These are phyloP conservation scores for Aspergillus sp. DNA, from an alignment of 2,329 filamentous ascomycete species.

Conservation along the genomic window DNA sequence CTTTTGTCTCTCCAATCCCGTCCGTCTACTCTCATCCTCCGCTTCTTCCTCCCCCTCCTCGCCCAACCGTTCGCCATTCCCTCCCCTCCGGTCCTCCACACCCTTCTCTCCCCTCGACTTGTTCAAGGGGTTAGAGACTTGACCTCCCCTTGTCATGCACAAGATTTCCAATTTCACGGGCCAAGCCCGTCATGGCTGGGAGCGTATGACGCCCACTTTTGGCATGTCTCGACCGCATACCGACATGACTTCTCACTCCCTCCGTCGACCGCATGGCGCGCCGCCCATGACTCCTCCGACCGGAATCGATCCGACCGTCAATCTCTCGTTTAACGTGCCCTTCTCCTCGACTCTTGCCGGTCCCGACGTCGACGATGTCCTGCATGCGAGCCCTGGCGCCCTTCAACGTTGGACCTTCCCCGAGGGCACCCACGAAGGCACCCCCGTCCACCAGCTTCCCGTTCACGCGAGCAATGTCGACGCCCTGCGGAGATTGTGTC, in stretches of 20 bases:
- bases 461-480: slow-evolving; percentile 86
- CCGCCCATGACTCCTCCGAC: slow-evolving; percentile 65
- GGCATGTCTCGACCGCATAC: slow-evolving; percentile 62
- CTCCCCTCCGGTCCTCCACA: slow-evolving; percentile 21
- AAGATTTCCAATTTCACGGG: slow-evolving; percentile 70
- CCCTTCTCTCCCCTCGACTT: slow-evolving; percentile 36
- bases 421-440: slow-evolving; percentile 79
- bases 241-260: slow-evolving; percentile 56
- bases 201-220: slow-evolving; percentile 67
- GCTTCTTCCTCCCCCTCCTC: slow-evolving; percentile 21
- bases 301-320: slow-evolving; percentile 74
- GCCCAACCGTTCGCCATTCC: slow-evolving; percentile 22
- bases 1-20: slow-evolving; percentile 14
- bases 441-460: slow-evolving; percentile 85
- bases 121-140: slow-evolving; percentile 40
- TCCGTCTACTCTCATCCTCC: slow-evolving; percentile 19
- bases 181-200: slow-evolving; percentile 67
- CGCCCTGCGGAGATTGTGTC: slow-evolving; percentile 75
- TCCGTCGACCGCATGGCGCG: slow-evolving; percentile 57
- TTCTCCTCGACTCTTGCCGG: slow-evolving; percentile 91
- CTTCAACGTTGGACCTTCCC: slow-evolving; percentile 92
- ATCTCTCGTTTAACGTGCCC: slow-evolving; percentile 95
- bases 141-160: slow-evolving; percentile 54
- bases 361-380: slow-evolving; percentile 89
- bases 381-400: slow-evolving; percentile 86